phyloP scores from a whole-genome alignment of 192 early-diverging fungal genomes.

The Coemansia sp. region DNA sequence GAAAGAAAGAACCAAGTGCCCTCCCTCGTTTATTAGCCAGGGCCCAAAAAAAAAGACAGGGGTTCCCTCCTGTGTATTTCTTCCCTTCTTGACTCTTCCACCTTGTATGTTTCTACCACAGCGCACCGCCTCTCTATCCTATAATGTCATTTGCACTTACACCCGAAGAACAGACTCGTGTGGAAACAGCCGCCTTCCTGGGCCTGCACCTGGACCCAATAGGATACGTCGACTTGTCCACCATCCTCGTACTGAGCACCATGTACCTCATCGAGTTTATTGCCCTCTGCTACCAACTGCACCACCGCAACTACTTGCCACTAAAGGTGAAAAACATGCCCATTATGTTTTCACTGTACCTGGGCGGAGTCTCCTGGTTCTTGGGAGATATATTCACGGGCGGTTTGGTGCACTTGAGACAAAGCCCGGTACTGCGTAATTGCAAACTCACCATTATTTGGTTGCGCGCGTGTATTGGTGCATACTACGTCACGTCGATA shows the following conservation, averaged over 20 bases:
- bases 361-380: constrained; percentile 25
- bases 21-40: too few species aligned
- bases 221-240: constrained; percentile 35
- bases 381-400: constrained; percentile 38
- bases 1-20: too few species aligned
- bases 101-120: too few species aligned
- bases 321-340: constrained; percentile 38
- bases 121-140: background rate
- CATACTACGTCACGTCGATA: constrained; percentile 20
- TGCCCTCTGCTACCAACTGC: constrained; percentile 30
- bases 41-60: too few species aligned
- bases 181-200: constrained; percentile 23
- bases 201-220: constrained; percentile 35
- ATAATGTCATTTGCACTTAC: constrained; percentile 34
- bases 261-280: constrained; percentile 36
- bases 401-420: constrained; percentile 23
- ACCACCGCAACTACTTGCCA: constrained; percentile 35
- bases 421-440: constrained; percentile 15
- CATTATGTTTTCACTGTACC: constrained; percentile 33
- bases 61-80: too few species aligned
- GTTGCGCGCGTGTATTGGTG: constrained; percentile 28
- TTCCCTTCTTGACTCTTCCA: too few species aligned
- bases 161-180: constrained; percentile 18
- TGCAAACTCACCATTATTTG: constrained; percentile 34
- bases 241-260: constrained; percentile 23